Conservation (phyloP, 106 monocot species). For the Platanthera zijinensis region DNA sequence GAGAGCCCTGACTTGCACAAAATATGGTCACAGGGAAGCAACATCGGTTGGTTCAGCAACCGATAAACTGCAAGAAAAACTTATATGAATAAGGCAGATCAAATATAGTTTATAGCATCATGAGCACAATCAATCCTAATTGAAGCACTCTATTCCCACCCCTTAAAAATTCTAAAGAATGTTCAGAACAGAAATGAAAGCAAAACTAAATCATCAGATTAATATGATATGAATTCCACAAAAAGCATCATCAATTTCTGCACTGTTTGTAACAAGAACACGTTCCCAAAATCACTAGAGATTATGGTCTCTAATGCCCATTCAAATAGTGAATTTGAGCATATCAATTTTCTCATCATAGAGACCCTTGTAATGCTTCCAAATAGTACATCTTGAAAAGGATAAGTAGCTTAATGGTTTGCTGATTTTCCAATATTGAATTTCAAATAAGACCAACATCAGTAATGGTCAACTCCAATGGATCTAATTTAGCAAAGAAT, state of each 20-base stretch:
- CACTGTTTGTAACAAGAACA: background rate
- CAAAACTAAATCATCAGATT: background rate
- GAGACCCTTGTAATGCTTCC: background rate
- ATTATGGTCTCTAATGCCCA: background rate
- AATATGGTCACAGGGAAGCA: too few relatives aligned
- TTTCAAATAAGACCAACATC: background rate
- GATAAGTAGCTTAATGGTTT: background rate
- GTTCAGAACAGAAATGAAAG: too few relatives aligned
- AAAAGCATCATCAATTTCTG: background rate
- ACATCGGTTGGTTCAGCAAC: too few relatives aligned
- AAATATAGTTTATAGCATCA: too few relatives aligned
- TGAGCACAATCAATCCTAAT: too few relatives aligned
- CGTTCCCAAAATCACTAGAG: background rate
- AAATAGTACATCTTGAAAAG: background rate
- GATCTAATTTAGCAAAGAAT: too few relatives aligned
- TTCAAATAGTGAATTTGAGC: background rate
- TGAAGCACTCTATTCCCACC: too few relatives aligned
- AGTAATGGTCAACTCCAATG: background rate
- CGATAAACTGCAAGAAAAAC: too few relatives aligned
- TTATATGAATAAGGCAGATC: too few relatives aligned
- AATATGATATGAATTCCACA: background rate
- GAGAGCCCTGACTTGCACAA: too few relatives aligned
- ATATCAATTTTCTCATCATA: too few relatives aligned
- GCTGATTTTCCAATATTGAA: background rate
- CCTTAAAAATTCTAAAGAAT: too few relatives aligned